These are phyloP conservation scores for Cadophora gregata DNA, from an alignment of 2,329 filamentous ascomycete genomes.

Conservation along the genomic window DNA sequence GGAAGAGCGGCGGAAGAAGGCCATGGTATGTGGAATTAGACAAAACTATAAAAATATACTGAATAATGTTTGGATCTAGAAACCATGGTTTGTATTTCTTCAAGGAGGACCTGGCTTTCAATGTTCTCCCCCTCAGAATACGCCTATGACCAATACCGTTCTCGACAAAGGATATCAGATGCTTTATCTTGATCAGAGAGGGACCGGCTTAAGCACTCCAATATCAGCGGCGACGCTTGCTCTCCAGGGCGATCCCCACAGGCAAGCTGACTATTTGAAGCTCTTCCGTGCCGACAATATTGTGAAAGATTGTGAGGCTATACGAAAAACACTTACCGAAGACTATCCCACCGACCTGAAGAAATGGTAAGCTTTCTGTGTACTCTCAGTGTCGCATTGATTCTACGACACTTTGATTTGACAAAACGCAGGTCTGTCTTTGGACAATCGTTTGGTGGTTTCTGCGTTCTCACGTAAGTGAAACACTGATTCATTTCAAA, in stretches of 20 bases:
- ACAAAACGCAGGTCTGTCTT: slow-evolving; percentile 74
- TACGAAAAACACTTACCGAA: slow-evolving; percentile 75
- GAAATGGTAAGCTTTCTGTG: slow-evolving; percentile 63
- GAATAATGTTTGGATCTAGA: slow-evolving; percentile 38
- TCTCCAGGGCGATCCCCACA: slow-evolving; percentile 64
- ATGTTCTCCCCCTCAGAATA: slow-evolving; percentile 76
- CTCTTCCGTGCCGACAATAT: slow-evolving; percentile 89
- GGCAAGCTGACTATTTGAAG: slow-evolving; percentile 82
- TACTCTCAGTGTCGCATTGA: neutral
- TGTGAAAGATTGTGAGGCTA: slow-evolving; percentile 86
- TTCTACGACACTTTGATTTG: neutral
- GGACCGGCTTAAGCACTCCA: slow-evolving; percentile 83
- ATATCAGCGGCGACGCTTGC: slow-evolving; percentile 76
- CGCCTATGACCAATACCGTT: slow-evolving; percentile 71
- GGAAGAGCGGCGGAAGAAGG: slow-evolving; percentile 50
- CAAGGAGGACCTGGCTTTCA: slow-evolving; percentile 87
- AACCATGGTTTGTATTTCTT: slow-evolving; percentile 73
- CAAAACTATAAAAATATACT: neutral
- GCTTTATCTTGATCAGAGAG: slow-evolving; percentile 88
- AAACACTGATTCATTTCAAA: neutral
- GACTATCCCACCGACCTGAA: slow-evolving; percentile 72
- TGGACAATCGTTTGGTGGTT: slow-evolving; percentile 92
- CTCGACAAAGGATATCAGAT: slow-evolving; percentile 84
- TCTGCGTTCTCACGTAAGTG: slow-evolving; percentile 77
- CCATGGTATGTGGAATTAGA: slow-evolving; percentile 32